Percentiles rank a stretch among this genome's conserved stretches.
Evolutionary conservation across 2,329 filamentous ascomycete genomes (phyloP).

Genomic region (Penicillium sp.): DNA sequence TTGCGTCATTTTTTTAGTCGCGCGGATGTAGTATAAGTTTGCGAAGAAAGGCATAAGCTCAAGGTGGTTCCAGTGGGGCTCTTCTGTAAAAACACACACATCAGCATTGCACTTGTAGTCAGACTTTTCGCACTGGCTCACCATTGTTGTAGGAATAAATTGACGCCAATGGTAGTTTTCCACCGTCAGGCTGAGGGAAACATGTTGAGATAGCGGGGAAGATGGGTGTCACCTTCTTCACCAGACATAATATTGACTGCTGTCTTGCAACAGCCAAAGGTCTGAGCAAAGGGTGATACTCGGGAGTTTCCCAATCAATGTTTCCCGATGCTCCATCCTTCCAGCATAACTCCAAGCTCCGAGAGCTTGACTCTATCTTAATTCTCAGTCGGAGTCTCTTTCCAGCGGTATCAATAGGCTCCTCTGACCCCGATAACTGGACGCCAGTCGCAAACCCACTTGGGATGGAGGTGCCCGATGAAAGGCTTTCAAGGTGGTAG

Average conservation of each 20-base stretch:
- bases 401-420: background rate
- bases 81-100: too few species aligned
- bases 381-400: background rate
- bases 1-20: too few species aligned
- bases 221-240: background rate
- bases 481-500: background rate
- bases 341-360: background rate
- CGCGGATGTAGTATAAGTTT: too few species aligned
- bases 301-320: background rate
- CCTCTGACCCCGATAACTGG: background rate
- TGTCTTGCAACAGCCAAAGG: background rate
- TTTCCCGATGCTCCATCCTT: background rate
- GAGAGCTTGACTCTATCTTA: background rate
- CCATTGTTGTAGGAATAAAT: too few species aligned
- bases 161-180: too few species aligned
- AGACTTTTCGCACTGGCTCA: too few species aligned
- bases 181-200: too few species aligned
- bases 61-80: too few species aligned
- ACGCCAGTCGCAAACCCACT: background rate
- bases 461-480: background rate
- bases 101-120: too few species aligned
- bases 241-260: background rate
- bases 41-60: too few species aligned
- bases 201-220: too few species aligned
- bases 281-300: background rate